phyloP scores from a whole-genome alignment of 768 basidiomycete species.

The Hebeloma cylindrosporum region DNA sequence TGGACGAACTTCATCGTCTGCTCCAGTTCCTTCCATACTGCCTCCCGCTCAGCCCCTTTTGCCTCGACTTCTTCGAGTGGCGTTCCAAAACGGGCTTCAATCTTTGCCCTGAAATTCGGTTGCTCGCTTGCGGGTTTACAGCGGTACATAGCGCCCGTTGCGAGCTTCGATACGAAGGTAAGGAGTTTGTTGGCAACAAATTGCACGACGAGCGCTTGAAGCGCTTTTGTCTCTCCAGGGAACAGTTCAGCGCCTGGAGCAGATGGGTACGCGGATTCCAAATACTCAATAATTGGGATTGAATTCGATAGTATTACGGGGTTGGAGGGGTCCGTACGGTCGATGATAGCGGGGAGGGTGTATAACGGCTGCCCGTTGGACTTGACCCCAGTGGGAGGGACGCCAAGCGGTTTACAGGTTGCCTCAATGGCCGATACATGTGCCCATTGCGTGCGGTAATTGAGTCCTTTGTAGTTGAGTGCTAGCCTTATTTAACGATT shows the following conservation, averaged over 20 bases:
- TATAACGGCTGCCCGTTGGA: slow-evolving; percentile 28
- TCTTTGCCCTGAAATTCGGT: slow-evolving; percentile 13
- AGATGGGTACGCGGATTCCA: slow-evolving; percentile 32
- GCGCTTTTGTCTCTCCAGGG: slow-evolving; percentile 21
- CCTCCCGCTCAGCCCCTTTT: slow-evolving; percentile 23
- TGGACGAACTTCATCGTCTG: slow-evolving; percentile 13
- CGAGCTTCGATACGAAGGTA: slow-evolving; percentile 17
- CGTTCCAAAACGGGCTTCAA: slow-evolving; percentile 20
- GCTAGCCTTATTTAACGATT: slow-evolving; percentile 1
- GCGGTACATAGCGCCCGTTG: slow-evolving; percentile 21
- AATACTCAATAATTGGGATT: slow-evolving; percentile 35
- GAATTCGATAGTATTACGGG: slow-evolving; percentile 34
- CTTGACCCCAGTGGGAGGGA: slow-evolving; percentile 27
- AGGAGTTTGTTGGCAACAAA: slow-evolving; percentile 18
- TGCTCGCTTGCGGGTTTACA: slow-evolving; percentile 25
- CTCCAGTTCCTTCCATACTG: slow-evolving; percentile 23
- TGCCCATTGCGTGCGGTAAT: slow-evolving; percentile 28
- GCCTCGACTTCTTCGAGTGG: slow-evolving; percentile 23
- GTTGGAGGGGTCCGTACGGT: slow-evolving; percentile 19
- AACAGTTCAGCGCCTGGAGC: slow-evolving; percentile 17
- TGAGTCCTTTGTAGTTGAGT: slow-evolving; percentile 27
- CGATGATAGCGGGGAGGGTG: slow-evolving; percentile 34
- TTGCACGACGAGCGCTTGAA: slow-evolving; percentile 25
- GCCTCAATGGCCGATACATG: slow-evolving; percentile 26
- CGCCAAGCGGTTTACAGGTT: slow-evolving; percentile 23